Evolutionary conservation across 2,329 filamentous ascomycete species (phyloP), one percentile per base, ranked within the genome.

Genomic region (Cercospora citrullina): DNA sequence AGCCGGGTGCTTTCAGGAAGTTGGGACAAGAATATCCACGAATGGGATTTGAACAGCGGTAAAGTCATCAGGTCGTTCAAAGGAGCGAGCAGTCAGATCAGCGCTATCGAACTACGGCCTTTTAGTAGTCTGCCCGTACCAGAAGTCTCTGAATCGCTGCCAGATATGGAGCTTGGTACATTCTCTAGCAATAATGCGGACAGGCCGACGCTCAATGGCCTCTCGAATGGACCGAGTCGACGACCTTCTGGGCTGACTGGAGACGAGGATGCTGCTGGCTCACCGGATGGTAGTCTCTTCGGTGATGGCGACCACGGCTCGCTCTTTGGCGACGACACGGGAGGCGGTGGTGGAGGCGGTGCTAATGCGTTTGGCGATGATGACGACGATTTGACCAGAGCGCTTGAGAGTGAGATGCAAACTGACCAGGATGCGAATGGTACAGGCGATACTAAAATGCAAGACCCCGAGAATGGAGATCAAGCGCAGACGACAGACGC

Each of bases 11-110:
- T 99, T 8, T 97, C 93, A 36, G 95, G 95, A 3, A 94, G 93
- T 77, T 99, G 95, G 95, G 95, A 99, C 79, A 98, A 97, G 81
- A 91, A 87, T 18, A 90, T 98, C 0, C 87, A 93, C 63, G 94
- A 98, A 77, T 99, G 95, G 95, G 95, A 98, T 78, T 80, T 99
- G 28, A 93, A 98, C 75, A 95, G 88, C 1, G 95, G 95, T 0
- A 85, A 91, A 74, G 85, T 91, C 6, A 89, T 89, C 71, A 87
- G 94, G 10, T 86, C 86, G 4, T 99, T 95, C 75, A 89, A 90
- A 58, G 90, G 91, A 1, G 92, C 86, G 63, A 91, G 90, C 14
- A 85, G 91, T 5, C 95, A 99, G 77, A 93, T 98, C 68, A 95
- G 92, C 2, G 89, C 92, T 1, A 89, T 99, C 48, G 94, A 98